Evolutionary conservation across 2,329 filamentous ascomycete genomes (phyloP).

Genomic region (Trichoderma koningiopsis): DNA sequence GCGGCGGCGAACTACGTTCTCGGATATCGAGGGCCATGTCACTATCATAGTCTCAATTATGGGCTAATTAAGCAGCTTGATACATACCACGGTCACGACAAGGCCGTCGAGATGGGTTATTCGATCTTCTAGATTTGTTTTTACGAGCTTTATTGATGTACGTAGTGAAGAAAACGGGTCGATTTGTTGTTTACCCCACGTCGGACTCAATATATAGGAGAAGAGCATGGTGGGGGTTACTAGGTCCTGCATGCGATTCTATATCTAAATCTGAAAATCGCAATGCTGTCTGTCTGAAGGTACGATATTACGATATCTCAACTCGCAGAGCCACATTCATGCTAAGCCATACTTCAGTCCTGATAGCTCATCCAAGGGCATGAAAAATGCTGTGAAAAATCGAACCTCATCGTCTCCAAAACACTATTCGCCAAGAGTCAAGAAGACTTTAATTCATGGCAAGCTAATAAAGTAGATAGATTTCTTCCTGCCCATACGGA

Average conservation of each 20-base stretch:
- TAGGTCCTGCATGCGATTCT: conserved; percentile 26
- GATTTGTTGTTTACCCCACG: background rate
- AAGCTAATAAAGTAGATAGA: too few relatives aligned
- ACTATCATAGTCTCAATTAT: background rate
- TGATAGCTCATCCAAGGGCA: too few relatives aligned
- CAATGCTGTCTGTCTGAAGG: too few relatives aligned
- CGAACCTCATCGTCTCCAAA: too few relatives aligned
- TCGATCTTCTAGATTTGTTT: background rate
- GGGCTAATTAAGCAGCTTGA: background rate
- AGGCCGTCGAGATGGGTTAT: too few relatives aligned
- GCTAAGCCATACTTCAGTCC: too few relatives aligned
- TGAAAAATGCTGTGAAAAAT: too few relatives aligned
- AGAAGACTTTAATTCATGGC: too few relatives aligned
- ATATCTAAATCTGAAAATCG: background rate
- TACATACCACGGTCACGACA: background rate
- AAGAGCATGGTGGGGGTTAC: conserved; percentile 57
- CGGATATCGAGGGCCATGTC: conserved; percentile 21
- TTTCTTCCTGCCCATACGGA: too few relatives aligned
- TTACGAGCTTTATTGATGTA: background rate
- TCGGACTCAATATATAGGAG: background rate
- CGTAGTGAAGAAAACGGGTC: background rate
- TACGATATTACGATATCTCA: too few relatives aligned
- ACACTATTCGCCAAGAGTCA: too few relatives aligned
- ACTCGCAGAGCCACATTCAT: too few relatives aligned
- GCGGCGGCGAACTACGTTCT: background rate